A percentile compares a stretch with the other conserved stretches of the same genome.
Evolutionary conservation across 768 basidiomycete genomes (phyloP).

Genomic region (Mycena indigotica): DNA sequence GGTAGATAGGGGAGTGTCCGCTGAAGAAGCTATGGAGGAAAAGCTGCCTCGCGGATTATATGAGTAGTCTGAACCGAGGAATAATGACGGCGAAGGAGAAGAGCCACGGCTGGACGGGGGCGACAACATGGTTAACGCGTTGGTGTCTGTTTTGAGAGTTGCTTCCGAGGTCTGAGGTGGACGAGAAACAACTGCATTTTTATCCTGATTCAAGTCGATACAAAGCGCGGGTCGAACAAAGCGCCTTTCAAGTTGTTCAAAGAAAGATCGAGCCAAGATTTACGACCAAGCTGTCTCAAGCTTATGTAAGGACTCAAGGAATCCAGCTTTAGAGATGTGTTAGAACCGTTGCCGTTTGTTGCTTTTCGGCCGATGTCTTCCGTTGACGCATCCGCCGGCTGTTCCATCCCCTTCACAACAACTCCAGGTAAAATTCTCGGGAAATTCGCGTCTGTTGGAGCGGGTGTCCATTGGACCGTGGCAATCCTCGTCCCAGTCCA

Average conservation of each 20-base stretch:
- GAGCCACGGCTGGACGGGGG: neutral
- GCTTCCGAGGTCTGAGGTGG: too few relatives aligned
- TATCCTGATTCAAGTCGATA: neutral
- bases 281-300: neutral
- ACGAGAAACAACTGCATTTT: too few relatives aligned
- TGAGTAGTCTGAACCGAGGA: neutral
- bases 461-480: constrained; percentile 51
- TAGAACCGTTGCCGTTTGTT: constrained; percentile 43
- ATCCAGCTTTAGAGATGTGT: too few relatives aligned
- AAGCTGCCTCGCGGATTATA: neutral
- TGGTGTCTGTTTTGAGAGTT: neutral
- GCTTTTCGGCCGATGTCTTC: constrained; percentile 35
- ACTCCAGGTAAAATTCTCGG: constrained; percentile 53
- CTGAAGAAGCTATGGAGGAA: neutral
- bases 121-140: neutral
- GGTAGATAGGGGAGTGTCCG: neutral
- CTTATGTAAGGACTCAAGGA: neutral
- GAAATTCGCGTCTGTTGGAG: constrained; percentile 41
- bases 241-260: neutral
- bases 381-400: constrained; percentile 42
- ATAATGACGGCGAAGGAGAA: neutral
- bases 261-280: too few relatives aligned
- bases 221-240: neutral
- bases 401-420: constrained; percentile 48
- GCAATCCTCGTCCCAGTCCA: constrained; percentile 49